phyloP scores from a whole-genome alignment of 768 basidiomycete species.

The Suillus americanus region DNA sequence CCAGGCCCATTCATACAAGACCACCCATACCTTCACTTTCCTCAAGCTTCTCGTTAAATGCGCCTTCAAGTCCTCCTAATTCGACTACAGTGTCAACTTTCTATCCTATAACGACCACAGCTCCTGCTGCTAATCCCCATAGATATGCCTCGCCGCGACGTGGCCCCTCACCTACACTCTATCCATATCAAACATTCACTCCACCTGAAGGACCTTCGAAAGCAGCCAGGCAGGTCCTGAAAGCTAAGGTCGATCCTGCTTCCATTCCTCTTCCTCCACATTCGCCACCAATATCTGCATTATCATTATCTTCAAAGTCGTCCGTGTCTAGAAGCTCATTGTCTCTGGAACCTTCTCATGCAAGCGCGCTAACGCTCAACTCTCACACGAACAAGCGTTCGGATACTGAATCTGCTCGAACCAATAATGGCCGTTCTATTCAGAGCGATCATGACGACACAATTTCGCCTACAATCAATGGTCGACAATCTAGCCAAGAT shows the following conservation, averaged over 20 bases:
- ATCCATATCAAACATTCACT: constrained; percentile 28
- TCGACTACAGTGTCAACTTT: constrained; percentile 25
- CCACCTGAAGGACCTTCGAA: constrained; percentile 24
- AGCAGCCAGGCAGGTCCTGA: constrained; percentile 15
- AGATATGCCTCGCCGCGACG: constrained; percentile 44
- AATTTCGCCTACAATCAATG: constrained; percentile 21
- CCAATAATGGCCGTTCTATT: constrained; percentile 8
- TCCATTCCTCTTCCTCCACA: constrained; percentile 62
- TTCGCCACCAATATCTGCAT: constrained; percentile 68
- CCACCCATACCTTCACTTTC: constrained; percentile 31
- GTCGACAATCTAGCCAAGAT: constrained; percentile 18
- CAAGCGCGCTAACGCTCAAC: constrained; percentile 41
- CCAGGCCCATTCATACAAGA: constrained; percentile 27
- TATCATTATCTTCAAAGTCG: constrained; percentile 80
- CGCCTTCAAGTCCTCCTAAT: constrained; percentile 26
- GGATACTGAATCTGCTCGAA: constrained; percentile 16
- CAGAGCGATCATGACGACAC: constrained; percentile 18
- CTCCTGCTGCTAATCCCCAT: constrained; percentile 58
- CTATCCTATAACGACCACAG: constrained; percentile 58
- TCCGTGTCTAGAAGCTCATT: constrained; percentile 57
- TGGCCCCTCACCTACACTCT: constrained; percentile 34
- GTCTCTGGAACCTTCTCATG: constrained; percentile 38
- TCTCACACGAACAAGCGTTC: constrained; percentile 40
- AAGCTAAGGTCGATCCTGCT: constrained; percentile 50
- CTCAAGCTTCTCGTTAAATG: constrained; percentile 23